Percentiles rank a stretch among this genome's conserved stretches.
These are phyloP conservation scores for Platanthera zijinensis DNA, from an alignment of 106 monocot species.

Conservation along the genomic window DNA sequence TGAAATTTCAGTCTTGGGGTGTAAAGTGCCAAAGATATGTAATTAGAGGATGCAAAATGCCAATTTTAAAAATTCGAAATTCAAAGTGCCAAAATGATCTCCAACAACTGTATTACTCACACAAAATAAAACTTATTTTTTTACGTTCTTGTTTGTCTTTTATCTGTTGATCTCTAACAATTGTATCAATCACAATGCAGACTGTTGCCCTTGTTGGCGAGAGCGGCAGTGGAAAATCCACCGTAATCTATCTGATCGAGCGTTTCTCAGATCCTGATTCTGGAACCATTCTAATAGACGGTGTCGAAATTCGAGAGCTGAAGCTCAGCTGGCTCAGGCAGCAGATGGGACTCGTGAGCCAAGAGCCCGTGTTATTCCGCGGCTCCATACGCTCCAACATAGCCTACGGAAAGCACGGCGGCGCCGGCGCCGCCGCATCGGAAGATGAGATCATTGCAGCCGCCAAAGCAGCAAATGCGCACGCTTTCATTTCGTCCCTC, in stretches of 20 bases:
- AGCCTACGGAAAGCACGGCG: slow-evolving; percentile 42
- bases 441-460: slow-evolving; percentile 35
- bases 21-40: too few species aligned
- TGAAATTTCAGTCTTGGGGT: too few species aligned
- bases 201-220: slow-evolving; percentile 64
- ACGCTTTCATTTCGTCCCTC: slow-evolving; percentile 36
- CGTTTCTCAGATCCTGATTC: slow-evolving; percentile 52
- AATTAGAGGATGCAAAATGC: too few species aligned
- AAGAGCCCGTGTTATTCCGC: slow-evolving; percentile 50
- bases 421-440: slow-evolving; percentile 16
- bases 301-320: slow-evolving; percentile 31
- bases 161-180: too few species aligned
- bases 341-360: slow-evolving; percentile 55
- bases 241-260: slow-evolving; percentile 36
- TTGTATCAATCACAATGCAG: slow-evolving; percentile 3
- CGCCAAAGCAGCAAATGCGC: slow-evolving; percentile 45
- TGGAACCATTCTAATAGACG: slow-evolving; percentile 42
- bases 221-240: slow-evolving; percentile 66
- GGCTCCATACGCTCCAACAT: slow-evolving; percentile 60
- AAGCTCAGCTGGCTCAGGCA: slow-evolving; percentile 44
- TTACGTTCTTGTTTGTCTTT: too few species aligned
- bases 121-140: background rate
- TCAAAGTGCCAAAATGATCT: too few species aligned
- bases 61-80: too few species aligned
- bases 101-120: too few species aligned